Percentiles rank a stretch among this genome's conserved stretches.
Evolutionary conservation across 257 asterid genomes (phyloP).

Genomic region (Lantana camara): DNA sequence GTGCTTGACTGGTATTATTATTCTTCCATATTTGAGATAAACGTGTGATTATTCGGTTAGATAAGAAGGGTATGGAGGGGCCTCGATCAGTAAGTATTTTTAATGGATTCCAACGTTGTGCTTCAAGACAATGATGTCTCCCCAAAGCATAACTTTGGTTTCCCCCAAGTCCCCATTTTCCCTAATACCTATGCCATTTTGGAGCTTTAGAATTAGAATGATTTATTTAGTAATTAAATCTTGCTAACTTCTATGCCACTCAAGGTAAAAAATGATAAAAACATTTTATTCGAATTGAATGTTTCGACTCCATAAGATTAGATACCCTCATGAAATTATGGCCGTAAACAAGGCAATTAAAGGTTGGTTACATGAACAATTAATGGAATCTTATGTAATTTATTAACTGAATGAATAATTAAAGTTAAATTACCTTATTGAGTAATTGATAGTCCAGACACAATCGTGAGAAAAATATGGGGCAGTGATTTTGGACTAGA

Average conservation of each 20-base stretch:
- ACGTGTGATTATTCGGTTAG: constrained; percentile 45
- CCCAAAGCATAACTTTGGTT: constrained; percentile 30
- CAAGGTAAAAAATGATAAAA: not conserved
- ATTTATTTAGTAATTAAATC: constrained; percentile 19
- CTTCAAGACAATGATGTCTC: constrained; percentile 38
- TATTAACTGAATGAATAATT: not conserved
- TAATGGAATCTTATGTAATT: not conserved
- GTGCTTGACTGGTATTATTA: constrained; percentile 37
- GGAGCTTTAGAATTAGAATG: not conserved
- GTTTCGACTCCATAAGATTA: not conserved
- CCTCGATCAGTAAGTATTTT: not conserved
- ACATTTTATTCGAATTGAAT: not conserved
- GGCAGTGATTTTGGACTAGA: constrained; percentile 24
- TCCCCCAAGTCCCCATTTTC: constrained; percentile 27
- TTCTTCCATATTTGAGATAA: constrained; percentile 5
- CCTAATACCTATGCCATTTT: constrained; percentile 22
- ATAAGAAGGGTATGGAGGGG: constrained; percentile 32
- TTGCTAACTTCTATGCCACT: constrained; percentile 16
- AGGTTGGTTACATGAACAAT: not conserved
- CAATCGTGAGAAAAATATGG: constrained; percentile 20
- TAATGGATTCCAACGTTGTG: constrained; percentile 28
- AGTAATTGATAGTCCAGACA: no score
- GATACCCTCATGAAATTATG: not conserved
- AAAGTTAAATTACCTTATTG: no score
- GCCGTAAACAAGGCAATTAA: not conserved